A percentile compares a stretch with the other conserved stretches of the same genome.
Evolutionary conservation across 305 asterid species (phyloP).

Genomic region (Caryopteris hybrid): DNA sequence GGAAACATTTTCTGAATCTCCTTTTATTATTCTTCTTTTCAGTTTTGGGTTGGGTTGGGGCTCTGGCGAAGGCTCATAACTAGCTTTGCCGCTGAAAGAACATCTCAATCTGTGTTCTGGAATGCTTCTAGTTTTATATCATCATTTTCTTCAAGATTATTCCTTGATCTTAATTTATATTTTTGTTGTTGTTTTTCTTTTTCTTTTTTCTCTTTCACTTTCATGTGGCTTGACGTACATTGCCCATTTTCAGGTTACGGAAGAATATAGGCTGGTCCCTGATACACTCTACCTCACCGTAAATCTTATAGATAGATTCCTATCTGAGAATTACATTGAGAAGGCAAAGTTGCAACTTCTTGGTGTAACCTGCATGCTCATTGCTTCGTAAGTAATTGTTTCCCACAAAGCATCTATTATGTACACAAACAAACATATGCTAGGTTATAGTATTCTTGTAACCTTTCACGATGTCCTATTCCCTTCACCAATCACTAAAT

Average conservation of each 20-base stretch:
- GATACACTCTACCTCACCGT: constrained; percentile 98
- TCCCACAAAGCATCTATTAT: not conserved
- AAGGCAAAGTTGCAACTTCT: constrained; percentile 91
- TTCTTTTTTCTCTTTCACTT: not conserved
- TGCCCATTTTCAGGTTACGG: constrained; percentile 69
- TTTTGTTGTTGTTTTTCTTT: too few relatives aligned
- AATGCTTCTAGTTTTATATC: not conserved
- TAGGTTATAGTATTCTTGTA: too few relatives aligned
- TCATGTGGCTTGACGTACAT: constrained; percentile 7
- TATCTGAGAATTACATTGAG: constrained; percentile 69
- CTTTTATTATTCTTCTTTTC: not conserved
- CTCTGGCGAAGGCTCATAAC: not conserved
- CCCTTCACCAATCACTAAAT: not conserved
- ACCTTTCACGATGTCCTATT: too few relatives aligned
- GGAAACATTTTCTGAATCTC: not conserved
- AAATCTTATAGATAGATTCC: constrained; percentile 90
- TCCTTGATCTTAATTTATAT: not conserved
- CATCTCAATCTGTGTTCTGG: not conserved
- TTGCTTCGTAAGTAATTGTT: constrained; percentile 88
- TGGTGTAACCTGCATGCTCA: constrained; percentile 98
- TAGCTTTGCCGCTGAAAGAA: not conserved
- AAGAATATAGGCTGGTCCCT: constrained; percentile 86
- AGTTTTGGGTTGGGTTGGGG: not conserved
- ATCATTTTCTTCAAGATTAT: not conserved
- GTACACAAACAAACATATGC: constrained; percentile 6